Base-by-base conservation (phyloP, 257 asterid genomes). In the Verbena officinalis region DNA sequence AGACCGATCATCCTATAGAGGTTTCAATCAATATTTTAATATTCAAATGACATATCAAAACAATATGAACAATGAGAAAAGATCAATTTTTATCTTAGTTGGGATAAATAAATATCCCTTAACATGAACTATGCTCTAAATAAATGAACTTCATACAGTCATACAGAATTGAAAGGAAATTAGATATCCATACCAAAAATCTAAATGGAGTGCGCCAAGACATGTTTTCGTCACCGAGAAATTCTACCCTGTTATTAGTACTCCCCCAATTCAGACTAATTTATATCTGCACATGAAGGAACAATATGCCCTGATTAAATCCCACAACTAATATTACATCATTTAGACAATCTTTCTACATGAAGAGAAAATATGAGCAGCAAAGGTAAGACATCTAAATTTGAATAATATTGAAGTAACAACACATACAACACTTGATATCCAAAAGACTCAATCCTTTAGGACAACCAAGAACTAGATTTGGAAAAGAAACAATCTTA, bases 161-260 rank as follows among this genome's bases (percentile, higher is more conserved):
- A 27, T 27, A 2, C 2, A 27, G 33, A 27, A 2, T 27, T 27
- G 2, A 27, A 27, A 27, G 33, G 42, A 55, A 17, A 33, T 40
- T 40, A 59, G 51, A 59, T 42, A 40, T 40, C 46, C 24, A 33
- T 86, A 86, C 96, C 95, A 80, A 49, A 17, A 95, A 75, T 86
- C 87, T 70, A 70, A 73, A 30, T 0, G 96, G 95, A 67, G 91
- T 85, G 39, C 84, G 86, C 89, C 89, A 83, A 54, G 59, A 75
- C 89, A 85, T 90, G 80, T 83, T 90, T 69, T 84, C 97, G 73
- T 86, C 96, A 24, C 97, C 96, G 1, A 75, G 60, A 75, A 84
- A 83, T 81, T 81, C n/a, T n/a, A n/a, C n/a, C n/a, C n/a, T n/a
- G n/a, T n/a, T n/a, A n/a, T n/a, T n/a, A n/a, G n/a, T 96, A 90